Conservation (phyloP, 2,329 filamentous ascomycete genomes). For the Talaromyces amestolkiae region DNA sequence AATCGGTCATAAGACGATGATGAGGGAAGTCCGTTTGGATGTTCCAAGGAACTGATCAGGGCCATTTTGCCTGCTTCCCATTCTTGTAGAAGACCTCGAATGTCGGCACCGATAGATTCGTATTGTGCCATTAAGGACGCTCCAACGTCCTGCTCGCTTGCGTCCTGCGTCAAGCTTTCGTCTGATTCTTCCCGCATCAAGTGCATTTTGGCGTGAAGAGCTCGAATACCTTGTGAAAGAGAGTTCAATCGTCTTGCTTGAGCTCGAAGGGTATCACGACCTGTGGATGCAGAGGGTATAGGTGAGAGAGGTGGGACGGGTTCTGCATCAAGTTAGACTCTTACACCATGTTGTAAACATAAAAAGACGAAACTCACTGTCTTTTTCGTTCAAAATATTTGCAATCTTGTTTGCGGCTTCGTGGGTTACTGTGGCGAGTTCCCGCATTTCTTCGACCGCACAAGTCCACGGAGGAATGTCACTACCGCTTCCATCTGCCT, state of each 20-base stretch:
- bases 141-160: slow-evolving; percentile 67
- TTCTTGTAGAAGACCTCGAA: slow-evolving; percentile 74
- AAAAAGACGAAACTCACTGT: slow-evolving; percentile 55
- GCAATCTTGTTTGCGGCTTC: slow-evolving; percentile 65
- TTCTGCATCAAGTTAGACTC: slow-evolving; percentile 23
- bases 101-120: slow-evolving; percentile 86
- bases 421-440: slow-evolving; percentile 61
- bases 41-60: slow-evolving; percentile 75
- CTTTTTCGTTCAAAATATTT: slow-evolving; percentile 71
- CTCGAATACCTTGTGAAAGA: slow-evolving; percentile 84
- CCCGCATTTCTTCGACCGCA: slow-evolving; percentile 71
- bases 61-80: slow-evolving; percentile 88
- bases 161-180: slow-evolving; percentile 70
- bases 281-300: slow-evolving; percentile 61
- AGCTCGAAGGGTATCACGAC: slow-evolving; percentile 78
- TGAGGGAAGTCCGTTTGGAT: slow-evolving; percentile 63
- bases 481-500: slow-evolving; percentile 72
- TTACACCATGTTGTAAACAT: slow-evolving; percentile 4
- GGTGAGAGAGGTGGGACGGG: slow-evolving; percentile 51
- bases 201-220: slow-evolving; percentile 91
- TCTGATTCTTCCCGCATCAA: slow-evolving; percentile 87
- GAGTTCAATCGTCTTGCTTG: slow-evolving; percentile 86
- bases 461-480: slow-evolving; percentile 78
- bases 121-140: slow-evolving; percentile 82
- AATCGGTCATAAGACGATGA: slow-evolving; percentile 45